Base-by-base conservation (phyloP, 805 yeast genomes). In the Crinitomyces ghanaensis region DNA sequence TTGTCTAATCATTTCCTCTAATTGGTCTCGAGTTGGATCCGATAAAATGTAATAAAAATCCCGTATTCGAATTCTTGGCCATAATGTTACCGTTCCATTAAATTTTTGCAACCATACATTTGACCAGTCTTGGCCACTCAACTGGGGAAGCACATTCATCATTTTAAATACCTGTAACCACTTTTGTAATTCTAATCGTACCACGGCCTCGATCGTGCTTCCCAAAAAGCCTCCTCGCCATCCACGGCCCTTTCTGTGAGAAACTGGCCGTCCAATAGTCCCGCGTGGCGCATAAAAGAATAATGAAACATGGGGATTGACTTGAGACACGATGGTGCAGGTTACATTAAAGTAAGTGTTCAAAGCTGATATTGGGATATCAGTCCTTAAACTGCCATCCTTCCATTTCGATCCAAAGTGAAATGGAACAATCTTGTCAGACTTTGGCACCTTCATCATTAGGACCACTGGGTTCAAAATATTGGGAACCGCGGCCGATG, bases 401-500 rank as follows among this genome's bases (percentile, higher is more conserved):
- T 76, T 66, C 80, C 85, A 80, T 46, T 73, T 75, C 44, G 65
- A 72, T 0, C 91, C 91, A 46, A 79, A 65, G 14, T 80, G 72
- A 49, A 76, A 79, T 2, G 93, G 88, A 2, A 63, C 60, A 5
- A 77, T 63, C 21, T 59, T 51, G 26, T 57, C 59, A 0, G 41
- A 39, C 6, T 59, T 61, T 11, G 61, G 60, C 46, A 74, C 74
- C 73, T 72, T 76, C 85, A 80, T 77, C n/a, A n/a, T n/a, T 35
- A 80, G 56, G 11, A 77, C 84, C 14, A 80, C 86, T 0, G 93
- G 93, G 41, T 77, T 76, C 36, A 80, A 56, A 9, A 80, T 76
- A 0, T 91, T 91, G 0, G 93, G 93, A 5, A 81, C 91, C 0
- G 91, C 91, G 4, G 83, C 70, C 3, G 84, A 75, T 0, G 91